These are phyloP conservation scores for Cercospora brassicicola DNA, from an alignment of 2,329 filamentous ascomycete species.

Conservation along the genomic window DNA sequence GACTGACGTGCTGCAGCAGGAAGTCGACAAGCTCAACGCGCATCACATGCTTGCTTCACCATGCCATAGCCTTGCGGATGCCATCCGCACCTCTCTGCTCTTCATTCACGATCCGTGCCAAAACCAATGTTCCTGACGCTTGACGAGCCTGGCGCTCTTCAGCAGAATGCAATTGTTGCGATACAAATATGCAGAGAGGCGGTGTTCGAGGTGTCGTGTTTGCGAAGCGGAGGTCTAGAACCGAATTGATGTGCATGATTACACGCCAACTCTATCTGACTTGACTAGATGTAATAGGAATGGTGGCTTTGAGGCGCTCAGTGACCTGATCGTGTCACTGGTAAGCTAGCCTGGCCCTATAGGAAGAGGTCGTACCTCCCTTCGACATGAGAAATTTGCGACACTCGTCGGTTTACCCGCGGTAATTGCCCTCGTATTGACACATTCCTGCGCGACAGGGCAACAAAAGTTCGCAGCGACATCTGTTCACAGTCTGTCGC, in stretches of 20 bases:
- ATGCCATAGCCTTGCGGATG: background rate
- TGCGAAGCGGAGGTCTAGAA: background rate
- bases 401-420: background rate
- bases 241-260: constrained; percentile 2
- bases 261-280: constrained; percentile 5
- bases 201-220: background rate
- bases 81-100: background rate
- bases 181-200: background rate
- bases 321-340: background rate
- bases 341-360: constrained; percentile 4
- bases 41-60: background rate
- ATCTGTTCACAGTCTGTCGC: background rate
- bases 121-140: background rate
- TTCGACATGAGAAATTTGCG: background rate
- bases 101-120: background rate
- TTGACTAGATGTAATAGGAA: constrained; percentile 11
- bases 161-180: too few relatives aligned
- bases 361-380: constrained; percentile 6
- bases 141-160: background rate
- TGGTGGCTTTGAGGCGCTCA: background rate
- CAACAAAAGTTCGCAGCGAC: background rate
- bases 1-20: background rate
- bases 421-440: background rate
- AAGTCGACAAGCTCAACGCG: background rate
- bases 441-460: background rate